Base-by-base conservation (phyloP, 73 alveolate species). In the Blepharisma stoltei region DNA sequence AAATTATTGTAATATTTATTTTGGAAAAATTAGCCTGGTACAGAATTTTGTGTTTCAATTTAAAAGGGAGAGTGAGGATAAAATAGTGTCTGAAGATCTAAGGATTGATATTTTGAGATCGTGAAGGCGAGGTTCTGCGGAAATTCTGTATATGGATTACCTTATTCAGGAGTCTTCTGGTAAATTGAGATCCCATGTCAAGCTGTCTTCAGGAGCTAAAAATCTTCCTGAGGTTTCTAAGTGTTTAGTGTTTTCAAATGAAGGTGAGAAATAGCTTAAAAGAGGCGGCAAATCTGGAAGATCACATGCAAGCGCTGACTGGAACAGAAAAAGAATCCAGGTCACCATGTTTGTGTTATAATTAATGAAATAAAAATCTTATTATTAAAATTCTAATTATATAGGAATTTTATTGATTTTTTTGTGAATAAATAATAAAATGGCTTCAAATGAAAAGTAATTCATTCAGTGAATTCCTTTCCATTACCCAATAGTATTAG, bases 211-310 rank as follows among this genome's bases (percentile, higher is more conserved):
- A 20, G 73, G 23, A 25, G 73, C 14, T 25, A 25, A 14, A 60
- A 60, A 60, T n/a, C 45, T n/a, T n/a, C 73, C 73, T 14, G 45
- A 60, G 23, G 49, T 38, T 20, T n/a, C 73, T 20, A 60, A 25
- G 45, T 60, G 46, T 4, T 38, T 38, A 14, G 38, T 25, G 14
- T n/a, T 14, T 20, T n/a, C 11, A 47, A 60, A 60, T 20, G 73
- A 20, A 8, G 37, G 73, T 20, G 73, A 20, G 5, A 60, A 60
- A 25, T 20, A 60, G 18, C 23, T 38, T 9, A 60, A 25, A 25
- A 25, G 18, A 20, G 73, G 73, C 11, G 73, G 73, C 2, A 60
- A 25, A 14, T 14, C n/a, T 14, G 73, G 73, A 38, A 60, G 37
- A 18, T 14, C 45, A 25, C 73, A 60, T 18, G 73, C 73, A 8